Conservation (phyloP, 805 yeast genomes). For the Candida adriatica region DNA sequence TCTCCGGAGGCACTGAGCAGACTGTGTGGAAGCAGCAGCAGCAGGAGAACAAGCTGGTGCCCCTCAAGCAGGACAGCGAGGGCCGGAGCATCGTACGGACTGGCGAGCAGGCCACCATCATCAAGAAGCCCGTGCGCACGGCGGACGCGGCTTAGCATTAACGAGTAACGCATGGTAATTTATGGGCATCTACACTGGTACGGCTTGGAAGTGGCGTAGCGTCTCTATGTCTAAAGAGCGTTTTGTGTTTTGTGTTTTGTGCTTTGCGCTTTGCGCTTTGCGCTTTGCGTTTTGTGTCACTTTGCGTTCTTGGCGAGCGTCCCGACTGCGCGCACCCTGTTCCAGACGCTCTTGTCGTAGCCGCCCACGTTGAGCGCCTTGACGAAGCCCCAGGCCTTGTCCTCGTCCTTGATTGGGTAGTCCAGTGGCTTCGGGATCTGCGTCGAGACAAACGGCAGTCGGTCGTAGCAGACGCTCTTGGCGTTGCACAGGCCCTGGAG, state of each 20-base stretch:
- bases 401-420: constrained; percentile 79
- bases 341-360: constrained; percentile 71
- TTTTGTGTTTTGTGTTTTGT: too few species aligned
- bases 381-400: constrained; percentile 86
- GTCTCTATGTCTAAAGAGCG: too few species aligned
- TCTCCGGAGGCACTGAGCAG: constrained; percentile 73
- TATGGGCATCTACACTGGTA: too few species aligned
- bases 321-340: constrained; percentile 47
- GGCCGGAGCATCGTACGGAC: constrained; percentile 53
- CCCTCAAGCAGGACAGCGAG: constrained; percentile 44
- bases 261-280: constrained; percentile 57
- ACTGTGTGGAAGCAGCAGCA: constrained; percentile 76
- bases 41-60: constrained; percentile 57
- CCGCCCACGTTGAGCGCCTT: constrained; percentile 77
- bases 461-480: constrained; percentile 84
- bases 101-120: constrained; percentile 51
- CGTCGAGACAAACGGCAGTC: constrained; percentile 69
- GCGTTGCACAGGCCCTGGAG: constrained; percentile 81
- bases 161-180: too few species aligned
- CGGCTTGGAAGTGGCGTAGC: too few species aligned
- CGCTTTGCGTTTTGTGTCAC: constrained; percentile 29
- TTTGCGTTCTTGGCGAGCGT: constrained; percentile 43
- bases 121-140: constrained; percentile 38
- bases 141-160: constrained; percentile 52
- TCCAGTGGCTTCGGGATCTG: constrained; percentile 84